Base-by-base conservation (phyloP, 2,329 filamentous ascomycete genomes). In the Ceratocystis variospora region DNA sequence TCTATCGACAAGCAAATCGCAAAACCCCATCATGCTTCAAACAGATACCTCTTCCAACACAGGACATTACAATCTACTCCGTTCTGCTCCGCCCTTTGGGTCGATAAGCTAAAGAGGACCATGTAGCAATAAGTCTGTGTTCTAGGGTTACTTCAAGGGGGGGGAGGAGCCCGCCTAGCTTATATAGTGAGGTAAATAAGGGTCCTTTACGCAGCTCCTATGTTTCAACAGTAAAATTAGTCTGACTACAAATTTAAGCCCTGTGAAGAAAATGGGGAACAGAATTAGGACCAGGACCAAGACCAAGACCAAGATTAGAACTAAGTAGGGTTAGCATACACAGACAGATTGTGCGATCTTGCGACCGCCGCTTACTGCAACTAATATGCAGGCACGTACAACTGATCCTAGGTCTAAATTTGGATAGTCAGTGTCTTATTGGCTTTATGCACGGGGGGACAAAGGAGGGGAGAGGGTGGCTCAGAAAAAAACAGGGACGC, bases 141-240 rank as follows among this genome's bases (percentile, higher is more conserved):
- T 41, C 22, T 31, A 31, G 53, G 53, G 53, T 57, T 31, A 19
- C 22, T 31, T 31, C 53, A 57, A 57, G 53, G 53, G 53, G 53
- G 53, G 53, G 12, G 19, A n/a, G 10, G 12, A 25, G 50, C 28
- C 19, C 6, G 19, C 53, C 28, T 57, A 25, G 53, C 12, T 41
- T 15, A 57, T 25, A 7, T 57, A 57, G 22, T 22, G 48, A 53
- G 48, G 48, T 53, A 53, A 31, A 31, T 31, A 57, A 57, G 31
- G 53, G 53, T 25, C 22, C 53, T 57, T 57, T 7, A 57, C 31
- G 53, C 22, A 57, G 31, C 53, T 33, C 53, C 10, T 31, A 57
- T 57, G 53, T 57, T 57, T 57, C 53, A 57, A 57, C 53, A 57
- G 33, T 31, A 17, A 57, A 57, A 57, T 57, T 57, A 57, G 22